Base-by-base conservation (phyloP, 768 basidiomycete genomes). In the Pleurotus giganteus region DNA sequence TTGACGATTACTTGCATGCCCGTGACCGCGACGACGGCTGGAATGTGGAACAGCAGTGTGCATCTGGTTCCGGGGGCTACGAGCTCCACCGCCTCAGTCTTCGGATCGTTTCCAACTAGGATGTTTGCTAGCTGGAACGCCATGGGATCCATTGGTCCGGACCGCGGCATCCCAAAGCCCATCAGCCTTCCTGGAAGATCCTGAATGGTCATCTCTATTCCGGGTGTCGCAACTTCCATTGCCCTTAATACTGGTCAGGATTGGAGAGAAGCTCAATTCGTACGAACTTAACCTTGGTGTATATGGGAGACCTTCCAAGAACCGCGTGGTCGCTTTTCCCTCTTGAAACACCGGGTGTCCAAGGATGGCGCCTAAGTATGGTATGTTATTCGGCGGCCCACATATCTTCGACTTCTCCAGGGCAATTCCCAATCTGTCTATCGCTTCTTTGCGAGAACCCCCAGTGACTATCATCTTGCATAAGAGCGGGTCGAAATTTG, bases 101-200 rank as follows among this genome's bases (percentile, higher is more conserved):
- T 72, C 1, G 63, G 59, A 0, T 66, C 54, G 62, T 88, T 89
- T 3, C 81, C 80, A 4, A 77, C 83, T 12, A 89, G 69, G 31
- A 81, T 57, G 60, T 88, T 88, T 7, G 80, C 86, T 0, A 74
- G 69, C 23, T 74, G 65, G 64, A 84, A 82, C 0, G 86, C 81
- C 8, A 80, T 62, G 8, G 72, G 55, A 60, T 89, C 88, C 81
- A 86, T 83, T 0, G 85, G 82, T 0, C 87, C 87, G 56, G 81
- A 79, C 12, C 69, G 74, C 0, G 88, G 88, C 2, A 88, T 76
- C 1, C 86, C 87, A 28, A 79, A 67, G 1, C 82, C 79, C 0
- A 79, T 71, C 0, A 61, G 62, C 1, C 85, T 75, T 0, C 82
- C 81, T 0, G 82, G 81, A 17, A 79, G 74, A 58, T 85, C 83